Percentiles rank a stretch among this genome's conserved stretches.
Evolutionary conservation across 2,329 filamentous ascomycete genomes (phyloP).

Genomic region (Colletotrichum sp.): DNA sequence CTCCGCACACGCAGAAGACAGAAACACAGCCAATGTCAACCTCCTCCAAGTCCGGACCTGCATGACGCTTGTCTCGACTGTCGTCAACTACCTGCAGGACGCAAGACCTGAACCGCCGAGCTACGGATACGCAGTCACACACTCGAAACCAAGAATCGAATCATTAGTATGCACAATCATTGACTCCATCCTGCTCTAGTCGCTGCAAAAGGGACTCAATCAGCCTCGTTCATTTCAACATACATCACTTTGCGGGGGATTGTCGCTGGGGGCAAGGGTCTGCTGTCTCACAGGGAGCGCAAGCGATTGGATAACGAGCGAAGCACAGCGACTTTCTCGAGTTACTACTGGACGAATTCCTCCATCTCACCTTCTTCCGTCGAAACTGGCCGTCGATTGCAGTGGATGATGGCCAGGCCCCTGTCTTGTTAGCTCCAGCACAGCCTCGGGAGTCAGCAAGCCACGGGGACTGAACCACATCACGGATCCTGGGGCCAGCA

Average conservation of each 20-base stretch:
- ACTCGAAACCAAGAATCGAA: not conserved
- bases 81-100: not conserved
- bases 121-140: not conserved
- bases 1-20: not conserved
- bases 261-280: slow-evolving; percentile 9
- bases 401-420: not conserved
- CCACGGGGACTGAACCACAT: slow-evolving; percentile 20
- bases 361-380: not conserved
- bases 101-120: not conserved
- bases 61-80: not conserved
- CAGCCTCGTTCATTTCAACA: slow-evolving; percentile 1
- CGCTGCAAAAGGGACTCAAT: not conserved
- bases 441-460: slow-evolving; percentile 22
- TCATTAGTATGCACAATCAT: not conserved
- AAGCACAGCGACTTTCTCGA: not conserved
- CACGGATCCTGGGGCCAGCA: not conserved
- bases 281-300: slow-evolving; percentile 7
- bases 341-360: slow-evolving; percentile 8
- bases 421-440: slow-evolving; percentile 16
- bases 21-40: not conserved
- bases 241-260: slow-evolving; percentile 13
- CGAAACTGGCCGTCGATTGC: not conserved
- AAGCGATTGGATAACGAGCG: slow-evolving; percentile 24
- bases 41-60: not conserved
- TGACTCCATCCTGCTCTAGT: not conserved